Base-by-base conservation (phyloP, 805 yeast species). In the Scheffersomyces lignosus region DNA sequence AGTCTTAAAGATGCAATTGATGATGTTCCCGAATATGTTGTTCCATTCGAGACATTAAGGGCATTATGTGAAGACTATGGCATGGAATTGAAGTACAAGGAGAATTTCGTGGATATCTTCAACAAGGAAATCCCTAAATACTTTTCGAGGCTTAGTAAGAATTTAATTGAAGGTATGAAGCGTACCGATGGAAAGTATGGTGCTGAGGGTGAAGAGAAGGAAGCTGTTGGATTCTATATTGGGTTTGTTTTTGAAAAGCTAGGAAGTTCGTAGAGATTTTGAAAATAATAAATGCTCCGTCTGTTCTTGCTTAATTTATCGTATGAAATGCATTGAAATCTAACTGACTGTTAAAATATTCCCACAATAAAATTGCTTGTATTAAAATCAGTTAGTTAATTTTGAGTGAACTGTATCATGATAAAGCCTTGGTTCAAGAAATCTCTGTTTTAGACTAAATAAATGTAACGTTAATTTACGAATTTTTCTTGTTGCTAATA, bases 1-100 rank as follows among this genome's bases (percentile, higher is more conserved):
- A 87, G 71, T 64, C 66, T 93, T 40, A 81, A 81, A 46, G 99
- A 93, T 64, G 99, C 99, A 0, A 91, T 93, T 33, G 96, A 88
- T 44, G 83, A 93, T 51, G 96, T 93, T 16, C 98, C 98, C 0
- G 99, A 93, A 55, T 93, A 85, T 53, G 95, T 93, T 4, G 96
- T 93, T 5, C 98, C 97, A 1, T 89, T 93, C 61, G 97, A 91
- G 52, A 77, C 82, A 1, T 77, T 93, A 40, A 73, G 96, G 59
- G 78, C 83, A 38, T 64, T 91, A 37, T 95, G 96, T 29, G 87
- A 83, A 54, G 95, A 88, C 40, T 86, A 80, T 58, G 87, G 87
- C 10, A 62, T 91, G 44, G 83, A 80, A 38, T 63, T 93, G 40
- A 75, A 82, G 41, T 78, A 78, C 48, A 82, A 82, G 52, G 81